Evolutionary conservation across 140 eudicot genomes (phyloP).

Genomic region (Anethum foeniculum): DNA sequence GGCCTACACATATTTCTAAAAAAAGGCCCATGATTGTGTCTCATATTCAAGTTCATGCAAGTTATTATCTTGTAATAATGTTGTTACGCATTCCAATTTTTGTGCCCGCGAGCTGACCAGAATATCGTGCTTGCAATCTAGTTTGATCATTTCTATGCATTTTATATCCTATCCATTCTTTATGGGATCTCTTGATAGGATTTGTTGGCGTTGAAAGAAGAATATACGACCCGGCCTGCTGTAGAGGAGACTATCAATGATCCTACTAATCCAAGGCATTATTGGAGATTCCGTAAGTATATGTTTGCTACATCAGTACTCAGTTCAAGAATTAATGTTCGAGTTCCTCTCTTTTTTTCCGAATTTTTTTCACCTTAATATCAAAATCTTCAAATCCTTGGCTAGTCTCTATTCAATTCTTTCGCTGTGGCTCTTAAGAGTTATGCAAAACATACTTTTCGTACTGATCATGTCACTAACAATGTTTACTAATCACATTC

Average conservation of each 20-base stretch:
- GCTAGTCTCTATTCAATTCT: background rate
- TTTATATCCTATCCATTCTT: background rate
- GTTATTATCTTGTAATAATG: background rate
- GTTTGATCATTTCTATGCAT: background rate
- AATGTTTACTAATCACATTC: background rate
- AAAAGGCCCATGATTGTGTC: background rate
- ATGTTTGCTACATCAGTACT: background rate
- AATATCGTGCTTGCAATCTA: background rate
- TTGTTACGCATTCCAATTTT: background rate
- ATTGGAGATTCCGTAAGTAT: slow-evolving; percentile 92
- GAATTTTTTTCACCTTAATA: background rate
- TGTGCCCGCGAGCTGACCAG: background rate
- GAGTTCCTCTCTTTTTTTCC: too few species aligned
- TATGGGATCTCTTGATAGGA: slow-evolving; percentile 39
- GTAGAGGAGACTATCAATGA: slow-evolving; percentile 92
- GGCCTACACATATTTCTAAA: background rate
- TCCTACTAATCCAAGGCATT: slow-evolving; percentile 97
- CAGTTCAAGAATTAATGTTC: background rate
- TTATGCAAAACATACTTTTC: background rate
- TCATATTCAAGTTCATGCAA: background rate
- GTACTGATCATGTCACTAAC: background rate
- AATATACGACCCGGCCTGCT: slow-evolving; percentile 81
- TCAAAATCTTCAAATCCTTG: background rate
- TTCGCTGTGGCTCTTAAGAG: background rate
- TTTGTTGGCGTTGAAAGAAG: slow-evolving; percentile 84